Conservation (phyloP, 352 stramenopile genomes). For the Phytophthora podocarpi region DNA sequence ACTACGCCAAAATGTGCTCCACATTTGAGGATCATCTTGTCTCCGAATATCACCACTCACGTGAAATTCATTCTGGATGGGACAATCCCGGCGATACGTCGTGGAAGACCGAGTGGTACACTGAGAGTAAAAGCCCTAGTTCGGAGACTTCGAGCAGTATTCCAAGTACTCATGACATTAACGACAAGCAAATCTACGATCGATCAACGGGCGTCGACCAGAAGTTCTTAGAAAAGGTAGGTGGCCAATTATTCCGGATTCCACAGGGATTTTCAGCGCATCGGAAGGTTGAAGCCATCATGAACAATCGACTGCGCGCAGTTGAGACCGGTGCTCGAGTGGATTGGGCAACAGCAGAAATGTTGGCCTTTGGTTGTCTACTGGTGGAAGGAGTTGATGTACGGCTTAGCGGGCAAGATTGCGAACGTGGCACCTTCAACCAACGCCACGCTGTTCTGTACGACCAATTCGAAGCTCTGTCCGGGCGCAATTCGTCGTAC, state of each 20-base stretch:
- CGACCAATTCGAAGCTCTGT: constrained; percentile 83
- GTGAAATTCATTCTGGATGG: constrained; percentile 73
- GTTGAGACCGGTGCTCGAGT: constrained; percentile 83
- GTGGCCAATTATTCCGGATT: constrained; percentile 77
- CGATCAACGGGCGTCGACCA: constrained; percentile 74
- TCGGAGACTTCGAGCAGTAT: neutral
- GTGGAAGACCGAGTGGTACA: constrained; percentile 72
- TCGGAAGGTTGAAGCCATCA: constrained; percentile 86
- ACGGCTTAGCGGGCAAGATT: constrained; percentile 89
- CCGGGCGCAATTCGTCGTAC: constrained; percentile 89
- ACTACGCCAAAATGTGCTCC: constrained; percentile 56
- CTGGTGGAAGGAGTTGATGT: constrained; percentile 87
- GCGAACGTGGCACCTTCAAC: constrained; percentile 90
- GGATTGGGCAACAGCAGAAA: constrained; percentile 90
- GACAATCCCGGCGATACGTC: constrained; percentile 71
- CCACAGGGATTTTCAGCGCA: constrained; percentile 84
- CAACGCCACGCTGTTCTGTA: constrained; percentile 90
- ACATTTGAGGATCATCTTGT: constrained; percentile 71
- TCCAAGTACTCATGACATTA: constrained; percentile 19
- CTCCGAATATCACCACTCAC: constrained; percentile 77
- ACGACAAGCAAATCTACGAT: constrained; percentile 43
- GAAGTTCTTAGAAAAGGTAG: constrained; percentile 76
- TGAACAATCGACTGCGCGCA: constrained; percentile 82
- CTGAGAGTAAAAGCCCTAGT: constrained; percentile 29
- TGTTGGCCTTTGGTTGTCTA: constrained; percentile 84